A percentile compares a stretch with the other conserved stretches of the same genome.
Conservation (phyloP, 78 protist genomes). For the Dictyostelium capitatum region DNA sequence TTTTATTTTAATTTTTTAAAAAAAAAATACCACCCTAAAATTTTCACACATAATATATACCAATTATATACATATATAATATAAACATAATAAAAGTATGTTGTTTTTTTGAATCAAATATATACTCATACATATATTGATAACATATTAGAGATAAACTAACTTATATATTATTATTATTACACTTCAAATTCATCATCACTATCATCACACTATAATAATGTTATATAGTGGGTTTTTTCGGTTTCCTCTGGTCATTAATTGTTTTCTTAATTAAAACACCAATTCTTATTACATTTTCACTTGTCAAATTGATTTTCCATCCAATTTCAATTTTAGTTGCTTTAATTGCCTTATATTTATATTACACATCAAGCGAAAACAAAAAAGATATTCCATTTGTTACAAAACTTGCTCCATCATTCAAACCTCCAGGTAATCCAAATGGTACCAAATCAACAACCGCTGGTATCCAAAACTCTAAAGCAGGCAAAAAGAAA, state of each 20-base stretch:
- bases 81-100: no score
- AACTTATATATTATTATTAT: not conserved
- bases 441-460: constrained; percentile 3
- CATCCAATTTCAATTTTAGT: constrained; percentile 72
- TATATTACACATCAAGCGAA: constrained; percentile 11
- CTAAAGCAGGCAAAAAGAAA: not conserved
- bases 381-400: constrained; percentile 56
- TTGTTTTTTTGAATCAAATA: no score
- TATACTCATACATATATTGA: no score
- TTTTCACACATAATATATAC: no score
- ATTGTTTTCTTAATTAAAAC: constrained; percentile 41
- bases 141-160: not conserved
- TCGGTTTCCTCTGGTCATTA: constrained; percentile 28
- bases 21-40: no score
- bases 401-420: constrained; percentile 62
- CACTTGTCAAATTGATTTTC: constrained; percentile 42
- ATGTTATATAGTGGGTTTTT: constrained; percentile 59
- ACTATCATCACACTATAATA: no score
- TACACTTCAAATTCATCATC: not conserved
- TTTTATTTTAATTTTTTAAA: no score
- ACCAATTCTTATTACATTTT: constrained; percentile 32
- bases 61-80: no score
- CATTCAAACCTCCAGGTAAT: constrained; percentile 27
- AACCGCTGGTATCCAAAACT: not conserved
- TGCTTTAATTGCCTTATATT: constrained; percentile 41